A percentile compares a stretch with the other conserved stretches of the same genome.
These are phyloP conservation scores for Fusarium tuaranense DNA, from an alignment of 2,329 filamentous ascomycete species.

Conservation along the genomic window DNA sequence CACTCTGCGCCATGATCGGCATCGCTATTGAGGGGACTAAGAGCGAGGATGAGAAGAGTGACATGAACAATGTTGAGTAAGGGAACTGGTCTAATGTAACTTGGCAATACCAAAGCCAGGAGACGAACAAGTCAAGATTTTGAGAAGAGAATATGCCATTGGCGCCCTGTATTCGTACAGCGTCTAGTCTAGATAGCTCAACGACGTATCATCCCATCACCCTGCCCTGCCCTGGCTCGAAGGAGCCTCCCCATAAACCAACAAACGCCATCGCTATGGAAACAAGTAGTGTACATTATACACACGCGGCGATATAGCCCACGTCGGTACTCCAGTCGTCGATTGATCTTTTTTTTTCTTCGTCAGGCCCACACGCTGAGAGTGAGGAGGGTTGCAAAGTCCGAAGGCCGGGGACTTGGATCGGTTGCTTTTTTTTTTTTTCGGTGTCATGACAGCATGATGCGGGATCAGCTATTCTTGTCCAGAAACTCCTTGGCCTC, in stretches of 20 bases:
- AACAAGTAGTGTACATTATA: constrained; percentile 55
- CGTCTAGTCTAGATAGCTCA: constrained; percentile 34
- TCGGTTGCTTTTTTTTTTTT: background rate
- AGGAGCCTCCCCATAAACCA: constrained; percentile 43
- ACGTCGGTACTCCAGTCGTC: constrained; percentile 21
- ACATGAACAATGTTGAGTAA: constrained; percentile 25
- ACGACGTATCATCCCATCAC: constrained; percentile 34
- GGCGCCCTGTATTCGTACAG: constrained; percentile 42
- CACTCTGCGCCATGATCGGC: constrained; percentile 77
- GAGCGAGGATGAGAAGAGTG: constrained; percentile 36
- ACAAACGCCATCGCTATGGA: constrained; percentile 60
- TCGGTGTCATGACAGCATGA: constrained; percentile 7
- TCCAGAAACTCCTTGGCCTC: constrained; percentile 97
- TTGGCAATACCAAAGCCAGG: background rate
- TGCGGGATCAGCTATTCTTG: constrained; percentile 61
- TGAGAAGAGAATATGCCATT: constrained; percentile 44
- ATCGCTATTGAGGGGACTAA: constrained; percentile 45
- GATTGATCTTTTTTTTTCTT: constrained; percentile 15
- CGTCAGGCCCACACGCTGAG: constrained; percentile 4
- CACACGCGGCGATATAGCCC: constrained; percentile 32
- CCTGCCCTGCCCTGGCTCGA: constrained; percentile 31
- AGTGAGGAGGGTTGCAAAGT: background rate
- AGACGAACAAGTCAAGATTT: background rate
- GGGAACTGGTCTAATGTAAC: background rate
- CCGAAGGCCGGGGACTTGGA: constrained; percentile 8